A percentile compares a stretch with the other conserved stretches of the same genome.
Conservation (phyloP, 768 basidiomycete species). For the Clitopilus hobsonii region DNA sequence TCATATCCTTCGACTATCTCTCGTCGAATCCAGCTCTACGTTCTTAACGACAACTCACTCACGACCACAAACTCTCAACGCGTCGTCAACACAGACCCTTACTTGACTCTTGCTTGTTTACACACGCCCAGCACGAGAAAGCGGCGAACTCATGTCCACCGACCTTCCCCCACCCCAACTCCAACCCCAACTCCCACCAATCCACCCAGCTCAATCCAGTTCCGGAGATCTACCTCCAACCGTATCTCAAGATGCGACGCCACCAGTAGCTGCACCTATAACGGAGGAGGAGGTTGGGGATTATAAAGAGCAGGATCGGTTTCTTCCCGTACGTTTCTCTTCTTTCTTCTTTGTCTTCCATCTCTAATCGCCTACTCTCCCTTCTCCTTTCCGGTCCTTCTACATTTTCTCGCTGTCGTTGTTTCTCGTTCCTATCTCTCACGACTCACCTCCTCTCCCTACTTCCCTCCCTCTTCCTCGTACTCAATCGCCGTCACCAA, state of each 20-base stretch:
- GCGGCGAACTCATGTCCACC: too few relatives aligned
- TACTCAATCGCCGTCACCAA: too few relatives aligned
- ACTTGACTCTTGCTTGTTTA: neutral
- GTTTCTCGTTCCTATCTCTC: too few relatives aligned
- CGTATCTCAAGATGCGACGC: slow-evolving; percentile 37
- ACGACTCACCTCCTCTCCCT: neutral
- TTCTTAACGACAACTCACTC: neutral
- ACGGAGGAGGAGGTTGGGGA: slow-evolving; percentile 93
- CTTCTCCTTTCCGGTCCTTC: neutral
- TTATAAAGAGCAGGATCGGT: slow-evolving; percentile 92
- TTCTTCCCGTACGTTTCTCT: slow-evolving; percentile 83
- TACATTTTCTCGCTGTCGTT: too few relatives aligned
- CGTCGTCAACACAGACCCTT: neutral
- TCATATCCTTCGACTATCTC: too few relatives aligned
- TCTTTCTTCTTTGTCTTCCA: neutral
- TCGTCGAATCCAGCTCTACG: too few relatives aligned
- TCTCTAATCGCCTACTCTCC: slow-evolving; percentile 2
- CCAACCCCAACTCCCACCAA: slow-evolving; percentile 36
- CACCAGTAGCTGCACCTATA: slow-evolving; percentile 63
- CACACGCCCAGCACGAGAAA: too few relatives aligned
- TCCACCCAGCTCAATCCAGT: slow-evolving; percentile 36
- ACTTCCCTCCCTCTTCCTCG: neutral
- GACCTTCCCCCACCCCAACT: too few relatives aligned
- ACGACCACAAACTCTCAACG: neutral
- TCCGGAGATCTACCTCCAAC: slow-evolving; percentile 24